Evolutionary conservation across 495 filamentous ascomycete genomes (phyloP), one percentile per base, ranked within the genome.

Genomic region (Thermochaetoides thermophila): DNA sequence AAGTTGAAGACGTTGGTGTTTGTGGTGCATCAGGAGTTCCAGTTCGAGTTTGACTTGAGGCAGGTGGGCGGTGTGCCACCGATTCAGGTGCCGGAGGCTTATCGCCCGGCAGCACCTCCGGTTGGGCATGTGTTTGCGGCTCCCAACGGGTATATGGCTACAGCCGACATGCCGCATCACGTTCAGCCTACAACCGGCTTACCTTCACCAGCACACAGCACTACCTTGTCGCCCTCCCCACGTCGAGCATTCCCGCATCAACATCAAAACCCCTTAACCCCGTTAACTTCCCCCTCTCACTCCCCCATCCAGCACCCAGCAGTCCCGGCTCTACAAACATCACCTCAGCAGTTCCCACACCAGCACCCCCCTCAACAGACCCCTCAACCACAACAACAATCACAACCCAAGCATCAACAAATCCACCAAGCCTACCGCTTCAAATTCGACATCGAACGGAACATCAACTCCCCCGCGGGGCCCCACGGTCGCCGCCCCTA

Each of bases 361-460:
- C 37, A 33, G 15, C n/a, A n/a, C n/a, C n/a, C n/a, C n/a, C n/a
- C n/a, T n/a, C n/a, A n/a, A n/a, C n/a, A n/a, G n/a, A n/a, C n/a
- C n/a, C n/a, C n/a, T n/a, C 37, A 20, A 13, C 38, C 24, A 10
- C 38, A 35, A n/a, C 35, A 12, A 17, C 46, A 36, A 32, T 10
- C 22, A 14, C 30, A 26, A 20, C 42, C 29, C 3, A 37, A 33
- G 1, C 47, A 40, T 11, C 44, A 44, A 17, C 42, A 48, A 3
- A 47, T 64, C 17, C 61, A 60, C 49, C 59, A 66, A 37, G 52
- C 61, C n/a, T 66, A 66, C 44, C 53, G 60, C 31, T 64, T 59
- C 45, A 61, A 60, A 35, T 64, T 63, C 36, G 60, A 64, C 44
- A 55, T 66, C 29, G 59, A 62, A 30, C 51, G 56, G 33, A 66